Evolutionary conservation across 2,329 filamentous ascomycete species (phyloP).

Genomic region (Cytospora leucostoma): DNA sequence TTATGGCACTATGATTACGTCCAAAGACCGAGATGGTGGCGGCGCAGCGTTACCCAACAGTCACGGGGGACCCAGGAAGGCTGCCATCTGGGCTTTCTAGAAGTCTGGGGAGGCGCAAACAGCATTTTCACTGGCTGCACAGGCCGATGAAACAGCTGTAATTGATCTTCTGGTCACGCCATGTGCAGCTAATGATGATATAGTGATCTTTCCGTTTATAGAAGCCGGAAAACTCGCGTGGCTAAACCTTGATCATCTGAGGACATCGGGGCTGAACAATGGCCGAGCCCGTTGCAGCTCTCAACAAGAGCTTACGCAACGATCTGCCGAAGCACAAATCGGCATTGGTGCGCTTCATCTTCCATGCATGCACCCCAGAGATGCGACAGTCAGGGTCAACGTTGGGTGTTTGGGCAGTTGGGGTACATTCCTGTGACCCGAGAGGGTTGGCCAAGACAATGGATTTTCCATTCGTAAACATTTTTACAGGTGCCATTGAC

Average conservation of each 20-base stretch:
- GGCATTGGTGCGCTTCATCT: slow-evolving; percentile 26
- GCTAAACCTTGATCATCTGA: too few relatives aligned
- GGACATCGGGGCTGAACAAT: not conserved
- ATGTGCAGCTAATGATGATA: not conserved
- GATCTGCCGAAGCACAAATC: slow-evolving; percentile 4
- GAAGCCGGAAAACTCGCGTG: not conserved
- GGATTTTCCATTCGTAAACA: not conserved
- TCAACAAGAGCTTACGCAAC: not conserved
- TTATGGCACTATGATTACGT: too few relatives aligned
- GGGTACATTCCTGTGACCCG: slow-evolving; percentile 17
- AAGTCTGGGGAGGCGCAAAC: slow-evolving; percentile 1
- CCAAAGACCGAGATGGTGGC: not conserved
- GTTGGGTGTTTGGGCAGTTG: slow-evolving; percentile 3
- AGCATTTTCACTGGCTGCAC: slow-evolving; percentile 5
- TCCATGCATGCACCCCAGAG: slow-evolving; percentile 26
- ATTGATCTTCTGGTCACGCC: too few relatives aligned
- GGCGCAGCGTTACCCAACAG: not conserved
- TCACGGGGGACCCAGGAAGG: not conserved
- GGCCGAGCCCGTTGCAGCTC: not conserved
- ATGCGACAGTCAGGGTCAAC: slow-evolving; percentile 18
- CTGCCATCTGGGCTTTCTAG: slow-evolving; percentile 6
- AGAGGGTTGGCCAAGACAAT: slow-evolving; percentile 13
- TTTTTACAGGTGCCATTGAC: not conserved
- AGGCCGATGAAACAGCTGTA: not conserved
- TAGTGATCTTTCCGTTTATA: not conserved